Conservation (phyloP, 2,329 filamentous ascomycete genomes). For the Venturia asperata region DNA sequence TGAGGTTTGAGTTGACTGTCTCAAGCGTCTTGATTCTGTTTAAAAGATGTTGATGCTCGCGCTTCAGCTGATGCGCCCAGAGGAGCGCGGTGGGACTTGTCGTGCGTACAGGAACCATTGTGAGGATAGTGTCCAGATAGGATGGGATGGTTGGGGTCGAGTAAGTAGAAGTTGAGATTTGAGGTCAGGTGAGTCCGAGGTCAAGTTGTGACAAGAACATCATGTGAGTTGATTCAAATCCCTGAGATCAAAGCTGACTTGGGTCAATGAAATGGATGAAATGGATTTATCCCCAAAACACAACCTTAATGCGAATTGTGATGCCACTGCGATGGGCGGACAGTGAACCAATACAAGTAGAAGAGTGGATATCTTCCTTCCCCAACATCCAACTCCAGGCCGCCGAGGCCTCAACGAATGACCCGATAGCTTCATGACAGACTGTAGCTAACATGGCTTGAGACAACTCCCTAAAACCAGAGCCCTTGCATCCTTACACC, state of each 20-base stretch:
- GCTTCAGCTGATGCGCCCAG: slow-evolving; percentile 37
- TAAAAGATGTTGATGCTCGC: slow-evolving; percentile 32
- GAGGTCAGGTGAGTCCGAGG: not conserved
- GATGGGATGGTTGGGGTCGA: not conserved
- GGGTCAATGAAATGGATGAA: not conserved
- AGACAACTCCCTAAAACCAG: not conserved
- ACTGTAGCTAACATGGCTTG: not conserved
- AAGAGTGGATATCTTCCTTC: slow-evolving; percentile 2
- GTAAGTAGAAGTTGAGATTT: not conserved
- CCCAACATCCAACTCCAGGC: not conserved
- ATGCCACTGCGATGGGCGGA: not conserved
- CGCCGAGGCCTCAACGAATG: not conserved
- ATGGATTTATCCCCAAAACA: not conserved
- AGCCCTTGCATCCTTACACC: not conserved
- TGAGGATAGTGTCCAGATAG: not conserved
- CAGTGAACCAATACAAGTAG: not conserved
- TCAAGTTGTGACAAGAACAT: not conserved
- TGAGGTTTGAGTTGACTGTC: not conserved
- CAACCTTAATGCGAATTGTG: not conserved
- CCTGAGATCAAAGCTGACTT: not conserved
- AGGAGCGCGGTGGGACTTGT: slow-evolving; percentile 28
- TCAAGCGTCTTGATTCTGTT: slow-evolving; percentile 33
- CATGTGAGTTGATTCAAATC: not conserved
- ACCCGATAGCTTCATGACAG: not conserved
- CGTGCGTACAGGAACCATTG: slow-evolving; percentile 19